Percentiles rank a stretch among this genome's conserved stretches.
Conservation (phyloP, 1,284 basidiomycete species). For the Cutaneotrichosporon cavernicola region DNA sequence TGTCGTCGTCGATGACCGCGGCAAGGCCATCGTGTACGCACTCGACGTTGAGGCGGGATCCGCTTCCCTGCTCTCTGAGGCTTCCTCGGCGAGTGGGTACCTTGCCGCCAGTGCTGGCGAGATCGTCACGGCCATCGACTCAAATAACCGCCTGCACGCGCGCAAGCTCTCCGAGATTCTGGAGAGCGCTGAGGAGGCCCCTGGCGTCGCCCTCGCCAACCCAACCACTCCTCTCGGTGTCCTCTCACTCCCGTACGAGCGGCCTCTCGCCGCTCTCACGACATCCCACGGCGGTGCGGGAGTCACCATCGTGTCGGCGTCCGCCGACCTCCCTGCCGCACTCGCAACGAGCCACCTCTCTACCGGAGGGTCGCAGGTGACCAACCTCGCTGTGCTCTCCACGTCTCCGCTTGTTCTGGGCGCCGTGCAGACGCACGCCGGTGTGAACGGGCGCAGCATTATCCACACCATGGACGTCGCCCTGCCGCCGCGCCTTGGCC, state of each 20-base stretch:
- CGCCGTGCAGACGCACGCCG: slow-evolving; percentile 20
- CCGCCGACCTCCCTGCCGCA: slow-evolving; percentile 34
- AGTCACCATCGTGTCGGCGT: slow-evolving; percentile 36
- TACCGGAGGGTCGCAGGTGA: slow-evolving; percentile 28
- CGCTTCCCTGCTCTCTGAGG: slow-evolving; percentile 16
- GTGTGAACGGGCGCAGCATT: slow-evolving; percentile 31
- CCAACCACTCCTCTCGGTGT: slow-evolving; percentile 20
- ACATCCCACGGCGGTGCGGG: slow-evolving; percentile 31
- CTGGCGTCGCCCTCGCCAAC: slow-evolving; percentile 16
- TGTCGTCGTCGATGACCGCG: slow-evolving; percentile 24
- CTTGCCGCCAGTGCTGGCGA: slow-evolving; percentile 31
- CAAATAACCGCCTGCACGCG: slow-evolving; percentile 18
- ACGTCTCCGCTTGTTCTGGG: slow-evolving; percentile 28
- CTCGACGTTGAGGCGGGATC: slow-evolving; percentile 22
- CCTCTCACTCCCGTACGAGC: slow-evolving; percentile 29
- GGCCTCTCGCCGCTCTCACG: slow-evolving; percentile 30
- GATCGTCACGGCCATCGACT: slow-evolving; percentile 37
- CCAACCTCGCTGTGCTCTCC: slow-evolving; percentile 31
- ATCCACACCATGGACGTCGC: slow-evolving; percentile 41
- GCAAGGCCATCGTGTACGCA: slow-evolving; percentile 16
- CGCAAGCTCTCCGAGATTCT: slow-evolving; percentile 17
- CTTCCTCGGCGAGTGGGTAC: slow-evolving; percentile 6
- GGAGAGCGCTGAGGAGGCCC: not conserved
- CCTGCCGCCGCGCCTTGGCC: slow-evolving; percentile 41
- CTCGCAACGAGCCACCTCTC: slow-evolving; percentile 30